phyloP scores from a whole-genome alignment of 2,329 filamentous ascomycete species.

The Zasmidium angulare region DNA sequence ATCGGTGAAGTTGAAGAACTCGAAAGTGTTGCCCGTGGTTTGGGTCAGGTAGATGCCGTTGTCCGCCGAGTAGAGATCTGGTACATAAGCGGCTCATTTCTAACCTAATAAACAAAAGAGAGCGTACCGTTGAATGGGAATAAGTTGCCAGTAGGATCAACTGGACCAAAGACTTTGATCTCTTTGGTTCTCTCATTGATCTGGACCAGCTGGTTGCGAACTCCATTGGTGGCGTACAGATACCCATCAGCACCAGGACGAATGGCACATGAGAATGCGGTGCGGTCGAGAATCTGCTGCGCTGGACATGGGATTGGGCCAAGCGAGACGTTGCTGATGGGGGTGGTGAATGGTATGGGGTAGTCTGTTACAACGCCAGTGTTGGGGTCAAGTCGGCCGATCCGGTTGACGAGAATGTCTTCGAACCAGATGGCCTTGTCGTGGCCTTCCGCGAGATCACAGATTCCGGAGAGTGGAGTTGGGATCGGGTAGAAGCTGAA shows the following conservation, averaged over 20 bases:
- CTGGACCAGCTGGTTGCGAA: slow-evolving; percentile 8
- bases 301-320: slow-evolving; percentile 7
- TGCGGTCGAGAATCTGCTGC: slow-evolving; percentile 7
- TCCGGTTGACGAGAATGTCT: slow-evolving; percentile 12
- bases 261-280: slow-evolving; percentile 12
- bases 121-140: slow-evolving; percentile 27
- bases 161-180: slow-evolving; percentile 21
- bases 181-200: slow-evolving; percentile 5
- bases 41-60: slow-evolving; percentile 25
- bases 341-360: slow-evolving; percentile 16
- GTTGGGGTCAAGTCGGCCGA: slow-evolving; percentile 10
- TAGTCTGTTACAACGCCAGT: slow-evolving; percentile 12
- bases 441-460: slow-evolving; percentile 9
- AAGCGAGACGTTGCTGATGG: background rate
- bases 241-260: slow-evolving; percentile 11
- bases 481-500: slow-evolving; percentile 15
- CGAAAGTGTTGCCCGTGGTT: slow-evolving; percentile 23
- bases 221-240: slow-evolving; percentile 11
- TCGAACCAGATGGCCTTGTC: slow-evolving; percentile 11
- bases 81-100: too few relatives aligned
- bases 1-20: slow-evolving; percentile 18
- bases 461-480: slow-evolving; percentile 11
- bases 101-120: too few relatives aligned
- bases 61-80: slow-evolving; percentile 20
- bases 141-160: slow-evolving; percentile 22